A percentile compares a stretch with the other conserved stretches of the same genome.
Conservation (phyloP, 2,329 filamentous ascomycete species). For the Fragosphaeria purpurea region DNA sequence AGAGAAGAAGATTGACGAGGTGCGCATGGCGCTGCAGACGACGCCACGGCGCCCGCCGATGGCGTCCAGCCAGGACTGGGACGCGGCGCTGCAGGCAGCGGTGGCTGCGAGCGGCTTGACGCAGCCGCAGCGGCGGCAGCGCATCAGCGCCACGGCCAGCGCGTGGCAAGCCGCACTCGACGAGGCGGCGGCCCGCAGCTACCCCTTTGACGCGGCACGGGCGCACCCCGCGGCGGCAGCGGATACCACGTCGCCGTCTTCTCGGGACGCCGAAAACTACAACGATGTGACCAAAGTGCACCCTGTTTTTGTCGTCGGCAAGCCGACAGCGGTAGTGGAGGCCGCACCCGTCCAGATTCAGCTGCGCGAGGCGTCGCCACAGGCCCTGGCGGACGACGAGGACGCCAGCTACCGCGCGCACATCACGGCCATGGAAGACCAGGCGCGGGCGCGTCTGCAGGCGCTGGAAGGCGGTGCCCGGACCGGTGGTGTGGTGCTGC, state of each 20-base stretch:
- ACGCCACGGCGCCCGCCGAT: conserved; percentile 4
- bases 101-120: conserved; percentile 21
- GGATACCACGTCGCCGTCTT: conserved; percentile 8
- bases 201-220: conserved; percentile 19
- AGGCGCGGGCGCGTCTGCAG: conserved; percentile 12
- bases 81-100: conserved; percentile 22
- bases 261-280: conserved; percentile 12
- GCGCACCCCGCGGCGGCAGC: conserved; percentile 24
- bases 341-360: neutral
- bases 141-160: conserved; percentile 15
- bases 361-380: neutral
- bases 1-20: conserved; percentile 1
- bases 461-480: conserved; percentile 11
- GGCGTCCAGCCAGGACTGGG: conserved; percentile 23
- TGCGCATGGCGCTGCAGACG: conserved; percentile 1
- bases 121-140: conserved; percentile 11
- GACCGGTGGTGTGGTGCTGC: conserved; percentile 11
- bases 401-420: conserved; percentile 17
- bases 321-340: conserved; percentile 4
- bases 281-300: conserved; percentile 20
- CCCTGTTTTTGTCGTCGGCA: conserved; percentile 21
- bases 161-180: conserved; percentile 29
- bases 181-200: conserved; percentile 24
- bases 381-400: conserved; percentile 2
- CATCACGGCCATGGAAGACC: conserved; percentile 18